Conservation (phyloP, 2,329 filamentous ascomycete species). For the Fusarium sarcochroum region DNA sequence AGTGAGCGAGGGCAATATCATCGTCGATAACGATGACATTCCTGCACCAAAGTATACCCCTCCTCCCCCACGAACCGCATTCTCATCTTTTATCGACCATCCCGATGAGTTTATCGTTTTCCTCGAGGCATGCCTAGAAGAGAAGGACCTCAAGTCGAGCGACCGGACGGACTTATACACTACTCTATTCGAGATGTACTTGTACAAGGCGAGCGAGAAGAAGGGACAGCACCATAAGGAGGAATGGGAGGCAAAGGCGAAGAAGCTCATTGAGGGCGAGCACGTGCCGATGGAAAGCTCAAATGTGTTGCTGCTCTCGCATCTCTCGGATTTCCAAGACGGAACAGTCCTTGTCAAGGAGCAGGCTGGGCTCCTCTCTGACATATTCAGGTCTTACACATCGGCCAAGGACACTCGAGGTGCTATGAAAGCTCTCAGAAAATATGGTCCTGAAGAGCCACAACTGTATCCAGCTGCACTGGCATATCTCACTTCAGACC, state of each 20-base stretch:
- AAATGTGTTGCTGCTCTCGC: slow-evolving; percentile 92
- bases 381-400: slow-evolving; percentile 97
- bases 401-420: slow-evolving; percentile 91
- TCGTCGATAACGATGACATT: slow-evolving; percentile 63
- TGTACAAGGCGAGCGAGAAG: slow-evolving; percentile 86
- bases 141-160: slow-evolving; percentile 76
- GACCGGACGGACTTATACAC: slow-evolving; percentile 92
- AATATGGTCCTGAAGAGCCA: slow-evolving; percentile 92
- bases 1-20: slow-evolving; percentile 65
- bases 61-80: slow-evolving; percentile 88
- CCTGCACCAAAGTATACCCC: slow-evolving; percentile 75
- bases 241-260: slow-evolving; percentile 92
- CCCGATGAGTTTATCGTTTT: slow-evolving; percentile 93
- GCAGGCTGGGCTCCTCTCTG: slow-evolving; percentile 89
- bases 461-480: slow-evolving; percentile 93
- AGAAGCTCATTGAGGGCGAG: slow-evolving; percentile 85
- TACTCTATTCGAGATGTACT: slow-evolving; percentile 97
- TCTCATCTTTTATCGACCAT: slow-evolving; percentile 97
- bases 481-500: slow-evolving; percentile 91
- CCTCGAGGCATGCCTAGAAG: slow-evolving; percentile 86
- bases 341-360: slow-evolving; percentile 94
- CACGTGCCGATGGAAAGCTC: slow-evolving; percentile 92
- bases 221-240: slow-evolving; percentile 76
- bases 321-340: slow-evolving; percentile 89
- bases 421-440: slow-evolving; percentile 88